phyloP scores from a whole-genome alignment of 106 monocot species.

The Apostasia shenzhenica region DNA sequence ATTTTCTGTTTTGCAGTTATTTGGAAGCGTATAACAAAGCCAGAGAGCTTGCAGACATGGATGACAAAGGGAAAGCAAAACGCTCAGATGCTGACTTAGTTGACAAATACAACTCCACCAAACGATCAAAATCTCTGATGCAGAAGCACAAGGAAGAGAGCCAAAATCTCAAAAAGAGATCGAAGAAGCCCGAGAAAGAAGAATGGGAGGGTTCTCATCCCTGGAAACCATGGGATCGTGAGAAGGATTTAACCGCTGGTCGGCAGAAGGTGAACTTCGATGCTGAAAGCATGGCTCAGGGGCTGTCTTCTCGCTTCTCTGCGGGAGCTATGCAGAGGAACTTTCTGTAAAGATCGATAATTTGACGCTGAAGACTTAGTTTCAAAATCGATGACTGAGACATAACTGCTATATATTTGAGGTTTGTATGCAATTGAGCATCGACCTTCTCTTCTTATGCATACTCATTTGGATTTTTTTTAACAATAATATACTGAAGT shows the following conservation, averaged over 20 bases:
- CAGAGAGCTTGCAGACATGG: slow-evolving; percentile 44
- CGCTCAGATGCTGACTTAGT: slow-evolving; percentile 58
- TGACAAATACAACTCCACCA: slow-evolving; percentile 74
- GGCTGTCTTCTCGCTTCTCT: slow-evolving; percentile 73
- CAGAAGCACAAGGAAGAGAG: slow-evolving; percentile 69
- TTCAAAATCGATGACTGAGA: no score
- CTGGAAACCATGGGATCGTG: slow-evolving; percentile 96
- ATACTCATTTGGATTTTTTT: no score
- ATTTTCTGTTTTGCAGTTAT: slow-evolving; percentile 39
- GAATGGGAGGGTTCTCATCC: slow-evolving; percentile 86
- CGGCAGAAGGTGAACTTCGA: slow-evolving; percentile 62
- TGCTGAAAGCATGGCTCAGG: slow-evolving; percentile 54
- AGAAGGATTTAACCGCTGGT: slow-evolving; percentile 82
- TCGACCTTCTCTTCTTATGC: no score
- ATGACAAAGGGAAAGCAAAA: slow-evolving; percentile 26
- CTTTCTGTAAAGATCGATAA: no score
- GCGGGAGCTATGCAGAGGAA: slow-evolving; percentile 35
- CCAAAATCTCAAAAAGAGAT: slow-evolving; percentile 22
- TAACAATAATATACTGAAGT: no score
- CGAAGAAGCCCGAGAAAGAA: slow-evolving; percentile 30
- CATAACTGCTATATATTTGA: no score
- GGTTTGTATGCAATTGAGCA: no score
- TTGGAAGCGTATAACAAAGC: slow-evolving; percentile 78
- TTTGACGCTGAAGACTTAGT: no score
- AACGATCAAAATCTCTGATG: slow-evolving; percentile 54